These are phyloP conservation scores for Lactuca saligna DNA, from an alignment of 129 eudicot species.

Conservation along the genomic window DNA sequence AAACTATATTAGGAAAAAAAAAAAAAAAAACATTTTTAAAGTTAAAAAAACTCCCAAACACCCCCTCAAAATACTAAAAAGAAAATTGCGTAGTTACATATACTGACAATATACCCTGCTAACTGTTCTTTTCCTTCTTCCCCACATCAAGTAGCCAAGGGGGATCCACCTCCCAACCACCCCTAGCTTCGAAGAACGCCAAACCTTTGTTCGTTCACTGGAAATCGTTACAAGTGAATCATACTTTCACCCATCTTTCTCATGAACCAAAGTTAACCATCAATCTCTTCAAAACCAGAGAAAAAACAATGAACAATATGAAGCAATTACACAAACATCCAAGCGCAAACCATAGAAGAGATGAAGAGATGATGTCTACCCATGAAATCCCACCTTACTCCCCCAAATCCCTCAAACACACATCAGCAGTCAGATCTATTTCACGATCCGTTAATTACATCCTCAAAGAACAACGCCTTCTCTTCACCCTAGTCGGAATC, in stretches of 20 bases:
- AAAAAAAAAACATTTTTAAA: no score
- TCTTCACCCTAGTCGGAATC: conserved; percentile 67
- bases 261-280: neutral
- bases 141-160: neutral
- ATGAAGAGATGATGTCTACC: conserved; percentile 48
- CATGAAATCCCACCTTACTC: conserved; percentile 41
- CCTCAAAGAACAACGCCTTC: conserved; percentile 61
- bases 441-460: conserved; percentile 61
- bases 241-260: neutral
- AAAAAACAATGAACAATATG: conserved; percentile 27
- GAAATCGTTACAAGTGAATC: neutral
- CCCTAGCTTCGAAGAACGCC: conserved; percentile 4
- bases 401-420: conserved; percentile 62
- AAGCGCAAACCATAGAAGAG: conserved; percentile 29
- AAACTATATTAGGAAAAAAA: no score
- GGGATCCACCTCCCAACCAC: neutral
- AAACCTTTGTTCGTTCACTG: neutral
- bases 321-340: conserved; percentile 76
- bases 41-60: no score
- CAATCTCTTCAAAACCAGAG: neutral
- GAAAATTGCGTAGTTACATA: no score
- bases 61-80: no score
- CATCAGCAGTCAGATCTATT: conserved; percentile 37
- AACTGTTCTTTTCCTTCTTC: conserved; percentile 1
- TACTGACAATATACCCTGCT: neutral